Conservation (phyloP, 345 rosid species). For the Brassica cretica region DNA sequence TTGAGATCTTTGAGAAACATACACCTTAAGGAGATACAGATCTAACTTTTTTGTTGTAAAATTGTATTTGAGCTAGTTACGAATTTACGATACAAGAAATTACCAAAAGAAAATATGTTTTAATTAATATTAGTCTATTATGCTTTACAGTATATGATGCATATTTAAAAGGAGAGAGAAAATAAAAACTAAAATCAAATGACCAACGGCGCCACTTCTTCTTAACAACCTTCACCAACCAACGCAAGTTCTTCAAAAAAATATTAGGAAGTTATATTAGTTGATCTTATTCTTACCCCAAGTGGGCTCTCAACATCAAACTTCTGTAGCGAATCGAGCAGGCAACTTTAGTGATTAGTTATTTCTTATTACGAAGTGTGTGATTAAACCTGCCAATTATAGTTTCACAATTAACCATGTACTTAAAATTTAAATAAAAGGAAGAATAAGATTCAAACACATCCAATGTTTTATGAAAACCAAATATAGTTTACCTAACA, state of each 20-base stretch:
- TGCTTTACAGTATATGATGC: not conserved
- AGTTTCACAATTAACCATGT: slow-evolving; percentile 23
- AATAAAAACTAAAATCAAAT: not conserved
- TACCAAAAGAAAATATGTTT: not conserved
- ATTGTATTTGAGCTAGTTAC: not conserved
- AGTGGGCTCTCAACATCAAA: not conserved
- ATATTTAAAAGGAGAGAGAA: not conserved
- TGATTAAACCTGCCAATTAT: slow-evolving; percentile 21
- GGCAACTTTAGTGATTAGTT: not conserved
- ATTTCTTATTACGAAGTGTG: slow-evolving; percentile 5
- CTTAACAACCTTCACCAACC: slow-evolving; percentile 43
- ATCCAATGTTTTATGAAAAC: slow-evolving; percentile 19
- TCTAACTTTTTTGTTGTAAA: not conserved
- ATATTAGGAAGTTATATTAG: not conserved
- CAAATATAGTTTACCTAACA: slow-evolving; percentile 25
- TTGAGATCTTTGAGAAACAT: not conserved
- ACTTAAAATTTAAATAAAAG: not conserved
- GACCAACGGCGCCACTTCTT: slow-evolving; percentile 36
- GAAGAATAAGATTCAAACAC: slow-evolving; percentile 11
- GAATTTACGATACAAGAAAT: not conserved
- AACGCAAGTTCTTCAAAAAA: slow-evolving; percentile 10
- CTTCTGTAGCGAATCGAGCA: slow-evolving; percentile 10
- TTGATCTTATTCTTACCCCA: slow-evolving; percentile 14
- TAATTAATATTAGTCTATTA: not conserved
- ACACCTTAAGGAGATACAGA: not conserved